These are phyloP conservation scores for Lactifluus subvellereus DNA, from an alignment of 768 basidiomycete genomes.

Conservation along the genomic window DNA sequence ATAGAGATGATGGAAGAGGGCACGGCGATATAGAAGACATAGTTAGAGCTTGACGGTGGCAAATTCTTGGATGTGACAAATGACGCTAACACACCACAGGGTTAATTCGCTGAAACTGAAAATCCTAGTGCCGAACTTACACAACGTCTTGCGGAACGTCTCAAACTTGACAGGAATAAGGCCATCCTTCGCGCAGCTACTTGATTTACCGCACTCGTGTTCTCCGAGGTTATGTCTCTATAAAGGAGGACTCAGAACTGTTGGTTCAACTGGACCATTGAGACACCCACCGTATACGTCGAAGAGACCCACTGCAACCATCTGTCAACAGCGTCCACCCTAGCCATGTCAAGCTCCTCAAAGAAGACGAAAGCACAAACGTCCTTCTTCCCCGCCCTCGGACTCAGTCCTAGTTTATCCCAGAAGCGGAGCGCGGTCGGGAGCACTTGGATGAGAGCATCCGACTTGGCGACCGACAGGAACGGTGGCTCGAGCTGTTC, in stretches of 20 bases:
- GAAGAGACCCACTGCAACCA: slow-evolving; percentile 55
- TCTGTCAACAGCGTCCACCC: slow-evolving; percentile 40
- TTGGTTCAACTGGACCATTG: background rate
- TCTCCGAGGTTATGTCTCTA: slow-evolving; percentile 60
- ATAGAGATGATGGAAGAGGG: slow-evolving; percentile 57
- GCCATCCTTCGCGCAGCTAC: slow-evolving; percentile 46
- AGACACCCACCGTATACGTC: slow-evolving; percentile 51
- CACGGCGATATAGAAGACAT: slow-evolving; percentile 65
- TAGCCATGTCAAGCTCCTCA: slow-evolving; percentile 52
- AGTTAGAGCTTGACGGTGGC: slow-evolving; percentile 34
- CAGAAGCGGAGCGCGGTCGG: slow-evolving; percentile 75
- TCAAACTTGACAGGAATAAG: slow-evolving; percentile 61
- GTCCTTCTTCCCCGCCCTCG: slow-evolving; percentile 66
- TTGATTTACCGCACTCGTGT: slow-evolving; percentile 47
- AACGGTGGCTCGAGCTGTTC: slow-evolving; percentile 46
- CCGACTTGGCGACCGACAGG: slow-evolving; percentile 61
- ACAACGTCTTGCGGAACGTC: slow-evolving; percentile 60
- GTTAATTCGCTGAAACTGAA: slow-evolving; percentile 2
- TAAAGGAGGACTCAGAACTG: slow-evolving; percentile 12
- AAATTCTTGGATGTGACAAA: slow-evolving; percentile 41
- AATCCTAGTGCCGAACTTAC: slow-evolving; percentile 32
- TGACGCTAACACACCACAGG: slow-evolving; percentile 35
- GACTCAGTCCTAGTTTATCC: slow-evolving; percentile 76
- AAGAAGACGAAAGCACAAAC: slow-evolving; percentile 62
- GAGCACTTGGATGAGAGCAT: slow-evolving; percentile 60